phyloP scores from a whole-genome alignment of 2,329 filamentous ascomycete species.

The Cordyceps tenuipes region DNA sequence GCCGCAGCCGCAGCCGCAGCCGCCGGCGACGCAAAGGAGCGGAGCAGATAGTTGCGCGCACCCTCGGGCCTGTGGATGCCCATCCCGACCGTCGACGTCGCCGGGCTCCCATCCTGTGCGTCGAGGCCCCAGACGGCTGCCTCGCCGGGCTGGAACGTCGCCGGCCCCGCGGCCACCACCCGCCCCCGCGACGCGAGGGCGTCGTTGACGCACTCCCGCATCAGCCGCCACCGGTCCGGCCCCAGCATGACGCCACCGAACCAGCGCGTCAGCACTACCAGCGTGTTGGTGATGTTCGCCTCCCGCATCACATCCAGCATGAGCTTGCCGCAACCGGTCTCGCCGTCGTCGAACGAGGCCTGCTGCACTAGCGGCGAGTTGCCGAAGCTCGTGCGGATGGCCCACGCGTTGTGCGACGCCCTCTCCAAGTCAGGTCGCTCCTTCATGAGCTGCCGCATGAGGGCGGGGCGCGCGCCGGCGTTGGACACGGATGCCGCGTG shows the following conservation, averaged over 20 bases:
- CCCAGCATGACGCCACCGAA: conserved; percentile 55
- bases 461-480: conserved; percentile 32
- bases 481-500: conserved; percentile 33
- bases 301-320: conserved; percentile 47
- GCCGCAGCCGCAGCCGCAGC: conserved; percentile 32
- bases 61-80: conserved; percentile 67
- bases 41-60: conserved; percentile 51
- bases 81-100: conserved; percentile 41
- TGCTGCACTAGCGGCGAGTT: conserved; percentile 36
- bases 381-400: conserved; percentile 27
- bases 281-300: conserved; percentile 38
- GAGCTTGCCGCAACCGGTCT: conserved; percentile 49
- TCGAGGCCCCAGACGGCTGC: conserved; percentile 55
- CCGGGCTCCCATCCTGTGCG: conserved; percentile 39
- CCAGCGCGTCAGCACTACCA: conserved; percentile 55
- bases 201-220: conserved; percentile 48
- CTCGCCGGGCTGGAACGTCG: conserved; percentile 33
- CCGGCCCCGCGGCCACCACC: conserved; percentile 15
- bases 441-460: conserved; percentile 40
- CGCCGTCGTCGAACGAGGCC: conserved; percentile 52
- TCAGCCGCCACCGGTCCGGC: conserved; percentile 53
- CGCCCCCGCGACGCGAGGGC: conserved; percentile 42
- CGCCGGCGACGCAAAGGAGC: conserved; percentile 47
- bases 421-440: conserved; percentile 41
- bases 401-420: conserved; percentile 54